Conservation (phyloP, 768 basidiomycete genomes). For the Boletellus ananiceps region DNA sequence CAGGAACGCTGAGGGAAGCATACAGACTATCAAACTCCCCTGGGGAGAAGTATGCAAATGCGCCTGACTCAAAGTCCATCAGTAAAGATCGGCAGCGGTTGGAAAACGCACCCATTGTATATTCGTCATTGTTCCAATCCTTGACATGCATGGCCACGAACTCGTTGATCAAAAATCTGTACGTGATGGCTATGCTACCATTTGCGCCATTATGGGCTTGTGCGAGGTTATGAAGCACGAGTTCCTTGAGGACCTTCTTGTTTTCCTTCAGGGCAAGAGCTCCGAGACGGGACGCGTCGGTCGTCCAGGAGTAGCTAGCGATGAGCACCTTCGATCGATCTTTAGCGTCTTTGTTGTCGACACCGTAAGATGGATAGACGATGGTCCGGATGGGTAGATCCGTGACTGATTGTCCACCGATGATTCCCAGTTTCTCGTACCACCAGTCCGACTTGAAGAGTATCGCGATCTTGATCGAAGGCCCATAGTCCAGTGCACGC, state of each 20-base stretch:
- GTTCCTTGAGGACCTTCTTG: constrained; percentile 20
- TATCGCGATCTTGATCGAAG: constrained; percentile 40
- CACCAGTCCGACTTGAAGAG: constrained; percentile 44
- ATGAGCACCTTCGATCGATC: constrained; percentile 33
- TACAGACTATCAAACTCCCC: too few relatives aligned
- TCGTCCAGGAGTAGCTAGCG: constrained; percentile 39
- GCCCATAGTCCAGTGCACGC: constrained; percentile 35
- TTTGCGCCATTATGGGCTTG: constrained; percentile 7
- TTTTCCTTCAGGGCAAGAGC: constrained; percentile 24
- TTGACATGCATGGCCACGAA: constrained; percentile 25
- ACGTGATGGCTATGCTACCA: constrained; percentile 12
- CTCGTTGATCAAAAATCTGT: constrained; percentile 17
- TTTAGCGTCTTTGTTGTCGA: not conserved
- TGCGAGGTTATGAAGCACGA: constrained; percentile 23
- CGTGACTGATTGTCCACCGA: constrained; percentile 41
- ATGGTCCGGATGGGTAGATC: constrained; percentile 38
- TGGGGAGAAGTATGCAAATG: too few relatives aligned
- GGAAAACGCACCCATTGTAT: too few relatives aligned
- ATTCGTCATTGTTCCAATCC: constrained; percentile 33
- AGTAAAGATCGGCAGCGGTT: too few relatives aligned
- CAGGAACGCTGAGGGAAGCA: too few relatives aligned
- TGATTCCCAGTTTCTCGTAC: constrained; percentile 29
- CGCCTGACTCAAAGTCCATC: too few relatives aligned
- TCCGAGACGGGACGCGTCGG: constrained; percentile 37
- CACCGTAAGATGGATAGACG: constrained; percentile 43